phyloP scores from a whole-genome alignment of 1,284 basidiomycete genomes.

The Irpex sp. region DNA sequence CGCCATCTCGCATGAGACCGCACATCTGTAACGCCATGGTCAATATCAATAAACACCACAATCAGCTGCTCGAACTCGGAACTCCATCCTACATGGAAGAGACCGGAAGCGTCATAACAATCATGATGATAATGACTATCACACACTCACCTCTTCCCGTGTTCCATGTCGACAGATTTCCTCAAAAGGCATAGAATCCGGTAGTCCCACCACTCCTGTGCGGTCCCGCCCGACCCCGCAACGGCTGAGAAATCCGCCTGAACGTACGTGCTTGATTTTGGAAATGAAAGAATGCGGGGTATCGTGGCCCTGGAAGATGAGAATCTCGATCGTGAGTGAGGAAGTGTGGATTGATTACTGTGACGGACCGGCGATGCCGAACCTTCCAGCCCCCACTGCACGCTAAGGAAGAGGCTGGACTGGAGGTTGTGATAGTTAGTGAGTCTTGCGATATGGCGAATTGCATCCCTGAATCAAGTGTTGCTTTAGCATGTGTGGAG shows the following conservation, averaged over 20 bases:
- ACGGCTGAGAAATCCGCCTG: background rate
- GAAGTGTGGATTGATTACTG: too few relatives aligned
- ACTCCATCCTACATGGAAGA: background rate
- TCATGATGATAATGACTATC: background rate
- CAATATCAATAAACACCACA: background rate
- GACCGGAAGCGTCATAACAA: background rate
- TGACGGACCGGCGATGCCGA: too few relatives aligned
- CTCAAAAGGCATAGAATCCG: background rate
- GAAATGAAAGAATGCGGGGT: too few relatives aligned
- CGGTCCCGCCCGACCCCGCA: background rate
- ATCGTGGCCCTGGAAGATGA: too few relatives aligned
- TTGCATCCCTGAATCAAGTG: too few relatives aligned
- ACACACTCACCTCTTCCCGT: background rate
- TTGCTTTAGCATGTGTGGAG: too few relatives aligned
- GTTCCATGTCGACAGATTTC: background rate
- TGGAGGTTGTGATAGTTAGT: too few relatives aligned
- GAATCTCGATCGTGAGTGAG: too few relatives aligned
- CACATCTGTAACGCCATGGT: background rate
- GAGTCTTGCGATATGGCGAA: too few relatives aligned
- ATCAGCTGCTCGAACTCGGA: background rate
- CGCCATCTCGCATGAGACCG: background rate
- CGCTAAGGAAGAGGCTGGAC: too few relatives aligned
- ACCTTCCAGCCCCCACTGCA: too few relatives aligned
- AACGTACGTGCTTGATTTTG: background rate
- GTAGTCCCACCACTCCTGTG: background rate